These are phyloP conservation scores for Geotrichum klebahnii DNA, from an alignment of 1,139 yeast species.

Conservation along the genomic window DNA sequence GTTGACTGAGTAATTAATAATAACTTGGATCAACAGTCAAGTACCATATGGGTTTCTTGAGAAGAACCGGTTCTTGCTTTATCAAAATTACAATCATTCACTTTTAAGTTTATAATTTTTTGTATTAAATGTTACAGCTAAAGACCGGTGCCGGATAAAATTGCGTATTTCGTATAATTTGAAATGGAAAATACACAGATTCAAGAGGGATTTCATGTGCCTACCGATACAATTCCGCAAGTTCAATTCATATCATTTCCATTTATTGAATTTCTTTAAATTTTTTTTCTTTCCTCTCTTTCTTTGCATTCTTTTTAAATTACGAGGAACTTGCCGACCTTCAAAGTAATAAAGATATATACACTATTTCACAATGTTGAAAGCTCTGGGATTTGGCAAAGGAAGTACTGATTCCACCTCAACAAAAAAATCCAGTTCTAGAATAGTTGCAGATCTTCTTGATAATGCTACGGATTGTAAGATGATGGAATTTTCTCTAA, in stretches of 20 bases:
- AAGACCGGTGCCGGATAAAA: neutral
- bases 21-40: too few relatives aligned
- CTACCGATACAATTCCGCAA: too few relatives aligned
- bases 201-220: neutral
- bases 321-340: too few relatives aligned
- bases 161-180: neutral
- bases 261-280: too few relatives aligned
- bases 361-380: slow-evolving; percentile 14
- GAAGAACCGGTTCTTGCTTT: too few relatives aligned
- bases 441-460: slow-evolving; percentile 19
- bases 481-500: neutral
- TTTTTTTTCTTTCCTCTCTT: neutral
- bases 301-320: neutral
- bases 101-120: too few relatives aligned
- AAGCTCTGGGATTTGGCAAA: slow-evolving; percentile 21
- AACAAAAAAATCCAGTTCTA: slow-evolving; percentile 11
- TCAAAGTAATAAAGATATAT: neutral
- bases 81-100: too few relatives aligned
- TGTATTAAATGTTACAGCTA: too few relatives aligned
- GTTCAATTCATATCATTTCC: too few relatives aligned
- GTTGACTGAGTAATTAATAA: too few relatives aligned
- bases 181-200: too few relatives aligned
- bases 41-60: too few relatives aligned
- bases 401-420: slow-evolving; percentile 13
- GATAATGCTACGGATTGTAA: slow-evolving; percentile 23